These are phyloP conservation scores for Mollisiaceae sp. DNA, from an alignment of 2,329 filamentous ascomycete species.

Conservation along the genomic window DNA sequence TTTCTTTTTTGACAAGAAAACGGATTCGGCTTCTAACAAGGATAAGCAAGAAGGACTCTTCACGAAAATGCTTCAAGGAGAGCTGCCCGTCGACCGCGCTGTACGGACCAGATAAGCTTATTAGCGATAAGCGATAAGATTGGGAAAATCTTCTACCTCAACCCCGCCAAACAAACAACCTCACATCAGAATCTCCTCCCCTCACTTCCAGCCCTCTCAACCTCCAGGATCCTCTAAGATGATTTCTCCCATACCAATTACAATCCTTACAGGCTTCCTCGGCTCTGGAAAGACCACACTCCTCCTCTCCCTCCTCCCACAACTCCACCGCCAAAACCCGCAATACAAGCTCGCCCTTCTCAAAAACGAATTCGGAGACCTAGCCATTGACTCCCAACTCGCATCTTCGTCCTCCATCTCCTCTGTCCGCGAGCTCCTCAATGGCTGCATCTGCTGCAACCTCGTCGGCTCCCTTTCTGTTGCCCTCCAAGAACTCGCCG, in stretches of 20 bases:
- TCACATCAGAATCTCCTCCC: slow-evolving; percentile 1
- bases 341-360: slow-evolving; percentile 88
- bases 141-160: slow-evolving; percentile 11
- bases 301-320: slow-evolving; percentile 90
- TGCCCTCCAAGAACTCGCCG: slow-evolving; percentile 76
- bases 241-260: slow-evolving; percentile 82
- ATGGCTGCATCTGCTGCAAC: slow-evolving; percentile 99
- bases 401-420: slow-evolving; percentile 82
- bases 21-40: too few species aligned
- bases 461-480: slow-evolving; percentile 88
- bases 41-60: not conserved
- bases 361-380: slow-evolving; percentile 97
- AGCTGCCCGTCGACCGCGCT: not conserved
- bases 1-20: too few species aligned
- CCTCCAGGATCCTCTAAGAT: slow-evolving; percentile 1
- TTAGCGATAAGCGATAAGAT: not conserved
- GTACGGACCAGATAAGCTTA: not conserved
- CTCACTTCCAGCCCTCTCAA: not conserved
- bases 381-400: slow-evolving; percentile 92
- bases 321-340: slow-evolving; percentile 75
- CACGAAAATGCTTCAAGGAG: not conserved
- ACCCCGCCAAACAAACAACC: not conserved
- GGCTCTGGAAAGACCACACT: slow-evolving; percentile 96
- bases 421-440: slow-evolving; percentile 89
- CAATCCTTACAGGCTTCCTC: slow-evolving; percentile 94